A percentile compares a stretch with the other conserved stretches of the same genome.
Conservation (phyloP, 257 asterid species). For the Paulownia fortunei region DNA sequence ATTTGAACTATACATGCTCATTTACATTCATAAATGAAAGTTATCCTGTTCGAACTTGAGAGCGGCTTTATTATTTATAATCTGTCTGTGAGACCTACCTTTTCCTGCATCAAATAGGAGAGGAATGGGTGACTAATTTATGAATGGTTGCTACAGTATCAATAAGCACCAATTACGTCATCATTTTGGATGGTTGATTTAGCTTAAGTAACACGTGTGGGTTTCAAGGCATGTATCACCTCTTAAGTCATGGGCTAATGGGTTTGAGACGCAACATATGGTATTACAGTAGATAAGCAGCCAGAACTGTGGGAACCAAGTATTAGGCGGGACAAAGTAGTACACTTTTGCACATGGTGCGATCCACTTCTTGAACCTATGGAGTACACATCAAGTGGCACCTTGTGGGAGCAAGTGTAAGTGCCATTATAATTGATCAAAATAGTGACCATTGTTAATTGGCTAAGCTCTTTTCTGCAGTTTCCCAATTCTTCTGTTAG, state of each 20-base stretch:
- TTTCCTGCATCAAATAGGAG: neutral
- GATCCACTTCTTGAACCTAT: neutral
- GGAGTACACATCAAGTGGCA: neutral
- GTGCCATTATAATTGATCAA: neutral
- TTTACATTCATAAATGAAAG: neutral
- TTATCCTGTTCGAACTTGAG: neutral
- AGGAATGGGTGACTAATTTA: neutral
- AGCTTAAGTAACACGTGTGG: neutral
- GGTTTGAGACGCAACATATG: neutral
- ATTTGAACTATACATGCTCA: conserved; percentile 1
- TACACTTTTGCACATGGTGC: neutral
- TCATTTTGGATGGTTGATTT: conserved; percentile 1
- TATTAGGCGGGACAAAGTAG: neutral
- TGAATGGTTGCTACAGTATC: neutral
- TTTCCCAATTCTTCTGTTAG: neutral
- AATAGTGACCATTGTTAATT: neutral
- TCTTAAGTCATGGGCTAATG: neutral
- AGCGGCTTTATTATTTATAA: neutral
- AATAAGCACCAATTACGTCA: neutral
- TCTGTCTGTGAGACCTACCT: neutral
- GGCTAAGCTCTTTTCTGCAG: neutral
- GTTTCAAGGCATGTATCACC: neutral
- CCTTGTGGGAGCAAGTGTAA: neutral
- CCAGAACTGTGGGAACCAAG: neutral
- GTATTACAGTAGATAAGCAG: neutral